A percentile compares a stretch with the other conserved stretches of the same genome.
phyloP scores from a whole-genome alignment of 352 stramenopile genomes.

The Globisporangium nunn region DNA sequence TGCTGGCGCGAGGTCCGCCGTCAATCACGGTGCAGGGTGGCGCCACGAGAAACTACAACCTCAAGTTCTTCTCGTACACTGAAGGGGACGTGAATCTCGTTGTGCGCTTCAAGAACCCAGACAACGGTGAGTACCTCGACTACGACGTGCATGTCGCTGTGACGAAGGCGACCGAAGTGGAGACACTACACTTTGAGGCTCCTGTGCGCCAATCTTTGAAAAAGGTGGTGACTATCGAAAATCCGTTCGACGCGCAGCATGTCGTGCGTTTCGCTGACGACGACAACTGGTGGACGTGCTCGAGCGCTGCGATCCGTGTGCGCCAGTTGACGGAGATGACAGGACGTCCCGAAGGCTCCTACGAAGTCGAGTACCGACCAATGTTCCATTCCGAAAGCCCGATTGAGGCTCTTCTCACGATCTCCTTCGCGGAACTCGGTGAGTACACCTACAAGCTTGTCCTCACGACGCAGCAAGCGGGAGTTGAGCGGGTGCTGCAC shows the following conservation, averaged over 20 bases:
- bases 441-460: slow-evolving; percentile 85
- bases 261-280: slow-evolving; percentile 54
- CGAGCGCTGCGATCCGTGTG: slow-evolving; percentile 65
- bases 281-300: slow-evolving; percentile 76
- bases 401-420: slow-evolving; percentile 52
- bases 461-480: slow-evolving; percentile 63
- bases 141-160: slow-evolving; percentile 60
- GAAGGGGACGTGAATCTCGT: slow-evolving; percentile 47
- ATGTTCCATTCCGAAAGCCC: slow-evolving; percentile 40
- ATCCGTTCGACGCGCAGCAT: slow-evolving; percentile 60
- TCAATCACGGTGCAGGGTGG: slow-evolving; percentile 58
- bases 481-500: slow-evolving; percentile 58
- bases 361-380: slow-evolving; percentile 88
- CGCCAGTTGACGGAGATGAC: slow-evolving; percentile 61
- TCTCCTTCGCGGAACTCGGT: slow-evolving; percentile 80
- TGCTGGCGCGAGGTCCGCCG: slow-evolving; percentile 56
- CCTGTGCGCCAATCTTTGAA: slow-evolving; percentile 78
- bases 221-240: slow-evolving; percentile 86
- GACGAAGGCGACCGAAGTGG: slow-evolving; percentile 51
- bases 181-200: slow-evolving; percentile 76
- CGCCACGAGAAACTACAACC: slow-evolving; percentile 63
- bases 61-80: slow-evolving; percentile 88
- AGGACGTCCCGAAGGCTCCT: slow-evolving; percentile 69
- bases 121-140: slow-evolving; percentile 81
- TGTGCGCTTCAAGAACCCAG: slow-evolving; percentile 77